Evolutionary conservation across 2,329 filamentous ascomycete genomes (phyloP), one percentile per base, ranked within the genome.

Genomic region (Ascochyta pisi): DNA sequence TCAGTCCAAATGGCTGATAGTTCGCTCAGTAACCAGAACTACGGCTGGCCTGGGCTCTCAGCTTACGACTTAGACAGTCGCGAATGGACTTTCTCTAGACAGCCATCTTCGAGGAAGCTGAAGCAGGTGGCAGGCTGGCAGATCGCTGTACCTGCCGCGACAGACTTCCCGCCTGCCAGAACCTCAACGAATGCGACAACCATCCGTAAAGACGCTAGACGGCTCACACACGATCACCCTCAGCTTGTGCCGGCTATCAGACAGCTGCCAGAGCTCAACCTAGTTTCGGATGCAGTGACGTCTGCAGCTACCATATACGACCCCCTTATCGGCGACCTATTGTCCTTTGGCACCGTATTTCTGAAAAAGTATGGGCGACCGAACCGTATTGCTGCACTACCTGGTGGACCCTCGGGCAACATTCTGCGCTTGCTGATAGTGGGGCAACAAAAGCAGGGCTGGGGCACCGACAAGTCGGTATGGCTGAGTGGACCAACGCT

Each of bases 301-400:
- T 65, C 67, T 4, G 69, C 74, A 2, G 50, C 69, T 2, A 29
- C 55, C 7, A 66, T 57, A 7, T 75, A 80, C 60, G 79, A 81
- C 56, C 75, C 79, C 13, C 58, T 70, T 2, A 50, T 72, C 24
- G 77, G 78, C 16, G 64, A 66, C 12, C 71, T 88, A 4, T 77
- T 91, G 22, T 81, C 83, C 2, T 76, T 85, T 26, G 87, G 87
- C 1, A 81, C 84, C 77, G 62, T 77, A 81, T 57, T 84, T 78
- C 58, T 81, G 76, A 65, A 81, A 29, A 58, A 58, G 10, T 60
- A 49, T 77, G 5, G 77, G 9, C 62, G 71, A 22, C 53, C 64
- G 2, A 64, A 57, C 35, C 64, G 65, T 12, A 60, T 76, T 5
- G 69, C 74, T 15, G 68, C 70, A 4, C 57, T 79, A 2, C 68